Percentiles rank a stretch among this genome's conserved stretches.
Evolutionary conservation across 805 yeast genomes (phyloP).

Genomic region (Kluyveromyces lactis): DNA sequence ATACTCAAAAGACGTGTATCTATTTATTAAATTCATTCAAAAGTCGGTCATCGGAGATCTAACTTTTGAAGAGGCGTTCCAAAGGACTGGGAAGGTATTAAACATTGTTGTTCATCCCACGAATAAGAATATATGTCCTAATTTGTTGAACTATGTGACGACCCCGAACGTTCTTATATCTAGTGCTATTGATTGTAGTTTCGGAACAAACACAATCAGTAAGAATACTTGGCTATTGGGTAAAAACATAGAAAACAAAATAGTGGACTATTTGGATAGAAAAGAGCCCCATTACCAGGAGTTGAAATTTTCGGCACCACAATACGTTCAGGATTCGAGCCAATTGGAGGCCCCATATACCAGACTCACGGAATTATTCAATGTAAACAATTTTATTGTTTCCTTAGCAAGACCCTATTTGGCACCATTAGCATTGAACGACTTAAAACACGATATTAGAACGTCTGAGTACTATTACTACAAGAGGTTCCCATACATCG

Average conservation of each 20-base stretch:
- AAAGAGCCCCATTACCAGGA: slow-evolving; percentile 17
- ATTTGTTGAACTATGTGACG: slow-evolving; percentile 77
- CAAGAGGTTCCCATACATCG: slow-evolving; percentile 32
- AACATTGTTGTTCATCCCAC: slow-evolving; percentile 84
- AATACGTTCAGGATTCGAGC: slow-evolving; percentile 34
- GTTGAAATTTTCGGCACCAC: slow-evolving; percentile 33
- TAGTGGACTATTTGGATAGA: slow-evolving; percentile 44
- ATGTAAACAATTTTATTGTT: slow-evolving; percentile 87
- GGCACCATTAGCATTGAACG: slow-evolving; percentile 82
- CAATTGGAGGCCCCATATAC: slow-evolving; percentile 68
- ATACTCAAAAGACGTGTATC: slow-evolving; percentile 75
- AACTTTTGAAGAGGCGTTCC: slow-evolving; percentile 90
- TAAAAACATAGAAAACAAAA: slow-evolving; percentile 54
- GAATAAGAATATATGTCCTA: slow-evolving; percentile 48
- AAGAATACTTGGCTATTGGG: slow-evolving; percentile 48
- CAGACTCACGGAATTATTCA: slow-evolving; percentile 82
- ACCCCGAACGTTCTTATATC: slow-evolving; percentile 87
- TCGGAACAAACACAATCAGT: slow-evolving; percentile 62
- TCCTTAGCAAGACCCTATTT: slow-evolving; percentile 90
- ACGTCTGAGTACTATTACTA: slow-evolving; percentile 30
- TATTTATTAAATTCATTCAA: slow-evolving; percentile 67
- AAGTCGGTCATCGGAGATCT: slow-evolving; percentile 65
- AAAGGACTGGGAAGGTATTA: slow-evolving; percentile 66
- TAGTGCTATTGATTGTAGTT: slow-evolving; percentile 83
- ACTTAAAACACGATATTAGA: slow-evolving; percentile 60